Conservation (phyloP, 106 monocot genomes). For the Dendrobium nobile region DNA sequence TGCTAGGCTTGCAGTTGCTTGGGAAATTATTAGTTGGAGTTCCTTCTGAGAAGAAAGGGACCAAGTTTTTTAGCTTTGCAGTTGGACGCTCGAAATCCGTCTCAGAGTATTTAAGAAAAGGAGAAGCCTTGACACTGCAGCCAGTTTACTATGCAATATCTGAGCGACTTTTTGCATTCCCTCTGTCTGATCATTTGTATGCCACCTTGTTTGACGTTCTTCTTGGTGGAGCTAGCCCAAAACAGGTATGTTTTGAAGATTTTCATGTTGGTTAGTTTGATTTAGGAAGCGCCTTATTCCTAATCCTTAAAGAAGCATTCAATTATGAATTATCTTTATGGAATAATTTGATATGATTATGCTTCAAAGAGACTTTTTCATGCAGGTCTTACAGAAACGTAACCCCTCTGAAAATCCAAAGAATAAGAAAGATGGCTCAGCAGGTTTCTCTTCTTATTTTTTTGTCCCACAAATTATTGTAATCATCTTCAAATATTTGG, state of each 20-base stretch:
- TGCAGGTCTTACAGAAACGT: constrained; percentile 77
- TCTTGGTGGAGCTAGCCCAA: constrained; percentile 99
- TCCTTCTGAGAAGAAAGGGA: constrained; percentile 66
- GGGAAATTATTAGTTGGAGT: constrained; percentile 75
- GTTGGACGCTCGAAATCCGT: constrained; percentile 66
- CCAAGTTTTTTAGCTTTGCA: constrained; percentile 71
- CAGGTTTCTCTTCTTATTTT: constrained; percentile 46
- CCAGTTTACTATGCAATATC: constrained; percentile 62
- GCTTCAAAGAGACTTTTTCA: constrained; percentile 3
- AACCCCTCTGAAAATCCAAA: constrained; percentile 36
- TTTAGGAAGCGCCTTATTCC: neutral
- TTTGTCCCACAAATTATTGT: constrained; percentile 75
- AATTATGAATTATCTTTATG: neutral
- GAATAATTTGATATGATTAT: neutral
- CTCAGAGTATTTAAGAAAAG: constrained; percentile 55
- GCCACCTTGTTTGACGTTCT: constrained; percentile 98
- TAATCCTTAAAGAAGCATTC: neutral
- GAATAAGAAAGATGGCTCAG: constrained; percentile 33
- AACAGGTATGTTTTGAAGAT: constrained; percentile 52
- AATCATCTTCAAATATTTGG: constrained; percentile 85
- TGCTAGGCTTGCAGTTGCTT: constrained; percentile 88
- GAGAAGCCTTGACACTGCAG: constrained; percentile 23
- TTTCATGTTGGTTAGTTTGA: neutral
- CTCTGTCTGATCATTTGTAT: constrained; percentile 84
- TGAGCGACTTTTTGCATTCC: constrained; percentile 73